Evolutionary conservation across 768 basidiomycete genomes (phyloP).

Genomic region (Leccinellum luteum): DNA sequence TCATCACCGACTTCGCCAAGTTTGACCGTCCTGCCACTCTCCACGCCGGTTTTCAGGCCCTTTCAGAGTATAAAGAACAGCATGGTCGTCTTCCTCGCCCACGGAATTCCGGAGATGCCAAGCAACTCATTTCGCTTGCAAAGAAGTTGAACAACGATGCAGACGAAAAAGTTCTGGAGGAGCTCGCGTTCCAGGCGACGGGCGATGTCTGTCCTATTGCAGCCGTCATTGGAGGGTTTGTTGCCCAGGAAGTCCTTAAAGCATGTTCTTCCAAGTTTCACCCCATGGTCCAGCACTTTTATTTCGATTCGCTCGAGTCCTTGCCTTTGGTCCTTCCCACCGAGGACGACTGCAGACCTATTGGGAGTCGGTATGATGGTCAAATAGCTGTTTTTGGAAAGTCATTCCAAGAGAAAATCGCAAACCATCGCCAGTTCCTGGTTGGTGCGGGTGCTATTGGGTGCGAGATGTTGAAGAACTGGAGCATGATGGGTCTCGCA

Average conservation of each 20-base stretch:
- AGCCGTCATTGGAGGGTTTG: slow-evolving; percentile 95
- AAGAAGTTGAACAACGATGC: slow-evolving; percentile 74
- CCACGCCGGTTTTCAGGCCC: slow-evolving; percentile 92
- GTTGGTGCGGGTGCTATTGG: slow-evolving; percentile 99
- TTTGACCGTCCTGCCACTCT: slow-evolving; percentile 90
- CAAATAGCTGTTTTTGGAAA: slow-evolving; percentile 97
- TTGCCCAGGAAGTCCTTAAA: slow-evolving; percentile 97
- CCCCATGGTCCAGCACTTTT: slow-evolving; percentile 91
- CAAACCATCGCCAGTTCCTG: slow-evolving; percentile 88
- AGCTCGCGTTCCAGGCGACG: slow-evolving; percentile 86
- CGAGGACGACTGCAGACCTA: slow-evolving; percentile 81
- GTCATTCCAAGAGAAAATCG: slow-evolving; percentile 88
- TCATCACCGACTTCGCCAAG: slow-evolving; percentile 97
- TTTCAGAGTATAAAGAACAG: slow-evolving; percentile 71
- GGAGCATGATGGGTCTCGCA: slow-evolving; percentile 97
- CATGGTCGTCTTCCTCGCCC: slow-evolving; percentile 74
- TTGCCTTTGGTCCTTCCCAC: slow-evolving; percentile 72
- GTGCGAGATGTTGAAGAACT: slow-evolving; percentile 99
- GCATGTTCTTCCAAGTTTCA: slow-evolving; percentile 98
- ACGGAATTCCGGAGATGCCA: slow-evolving; percentile 78
- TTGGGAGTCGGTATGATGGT: slow-evolving; percentile 82
- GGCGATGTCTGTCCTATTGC: slow-evolving; percentile 89
- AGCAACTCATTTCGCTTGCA: slow-evolving; percentile 65
- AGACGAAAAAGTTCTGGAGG: slow-evolving; percentile 78
- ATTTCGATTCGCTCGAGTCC: slow-evolving; percentile 97